Conservation (phyloP, 2,329 filamentous ascomycete species). For the Intubia oerlemansii region DNA sequence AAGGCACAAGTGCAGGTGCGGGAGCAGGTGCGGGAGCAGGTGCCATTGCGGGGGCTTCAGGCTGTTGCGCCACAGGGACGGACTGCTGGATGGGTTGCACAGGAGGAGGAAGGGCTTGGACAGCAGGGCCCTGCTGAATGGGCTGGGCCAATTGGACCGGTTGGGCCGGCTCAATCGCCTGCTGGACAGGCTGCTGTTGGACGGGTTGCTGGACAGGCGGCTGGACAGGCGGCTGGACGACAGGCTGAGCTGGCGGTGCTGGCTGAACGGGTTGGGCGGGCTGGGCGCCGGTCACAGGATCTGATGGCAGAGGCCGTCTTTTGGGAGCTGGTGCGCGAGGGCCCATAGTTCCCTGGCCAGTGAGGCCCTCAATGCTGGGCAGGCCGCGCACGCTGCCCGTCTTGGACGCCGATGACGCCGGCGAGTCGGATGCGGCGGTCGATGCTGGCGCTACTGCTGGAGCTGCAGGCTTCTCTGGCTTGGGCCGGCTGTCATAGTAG, state of each 20-base stretch:
- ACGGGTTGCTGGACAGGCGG: no score
- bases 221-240: no score
- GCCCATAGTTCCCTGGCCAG: conserved; percentile 18
- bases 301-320: conserved; percentile 62
- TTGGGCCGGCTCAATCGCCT: no score
- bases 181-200: no score
- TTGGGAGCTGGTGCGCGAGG: conserved; percentile 29
- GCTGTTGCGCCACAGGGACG: neutral
- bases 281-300: conserved; percentile 41
- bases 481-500: conserved; percentile 78
- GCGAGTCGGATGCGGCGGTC: neutral
- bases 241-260: neutral
- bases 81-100: neutral
- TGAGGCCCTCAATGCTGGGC: conserved; percentile 19
- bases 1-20: neutral
- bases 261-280: conserved; percentile 14
- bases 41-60: neutral
- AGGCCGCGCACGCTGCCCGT: conserved; percentile 3
- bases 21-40: neutral
- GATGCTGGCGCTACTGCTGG: conserved; percentile 20
- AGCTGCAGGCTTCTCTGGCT: conserved; percentile 46
- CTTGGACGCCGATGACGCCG: conserved; percentile 1
- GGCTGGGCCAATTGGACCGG: no score
- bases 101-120: conserved; percentile 19
- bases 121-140: no score